Conservation (phyloP, 345 rosid genomes). For the Erodium maritimum region DNA sequence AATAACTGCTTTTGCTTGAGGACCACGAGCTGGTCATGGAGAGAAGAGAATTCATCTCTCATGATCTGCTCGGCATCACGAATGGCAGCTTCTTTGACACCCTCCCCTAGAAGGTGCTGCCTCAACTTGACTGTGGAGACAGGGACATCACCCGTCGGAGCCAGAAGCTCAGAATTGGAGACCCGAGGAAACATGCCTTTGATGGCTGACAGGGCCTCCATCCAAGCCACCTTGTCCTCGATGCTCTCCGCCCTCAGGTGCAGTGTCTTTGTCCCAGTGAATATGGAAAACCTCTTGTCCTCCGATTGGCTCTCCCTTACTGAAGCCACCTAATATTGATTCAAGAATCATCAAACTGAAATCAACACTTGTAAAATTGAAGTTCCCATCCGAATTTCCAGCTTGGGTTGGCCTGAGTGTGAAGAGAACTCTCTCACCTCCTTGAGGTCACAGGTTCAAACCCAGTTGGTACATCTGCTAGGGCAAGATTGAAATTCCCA, state of each 20-base stretch:
- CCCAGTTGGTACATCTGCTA: too few relatives aligned
- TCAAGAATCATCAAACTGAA: background rate
- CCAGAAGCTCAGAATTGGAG: slow-evolving; percentile 59
- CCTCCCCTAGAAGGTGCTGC: slow-evolving; percentile 48
- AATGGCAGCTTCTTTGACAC: slow-evolving; percentile 42
- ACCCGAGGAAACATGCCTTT: slow-evolving; percentile 74
- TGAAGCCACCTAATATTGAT: slow-evolving; percentile 35
- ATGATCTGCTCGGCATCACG: slow-evolving; percentile 64
- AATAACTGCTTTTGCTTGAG: slow-evolving; percentile 58
- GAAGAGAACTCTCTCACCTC: too few relatives aligned
- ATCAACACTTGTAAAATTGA: slow-evolving; percentile 13
- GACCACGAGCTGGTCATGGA: slow-evolving; percentile 46
- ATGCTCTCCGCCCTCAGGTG: slow-evolving; percentile 56
- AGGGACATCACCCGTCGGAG: slow-evolving; percentile 27
- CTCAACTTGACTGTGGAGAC: slow-evolving; percentile 65
- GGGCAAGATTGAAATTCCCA: too few relatives aligned
- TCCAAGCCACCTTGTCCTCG: slow-evolving; percentile 52
- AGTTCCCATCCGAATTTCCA: background rate
- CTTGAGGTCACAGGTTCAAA: too few relatives aligned
- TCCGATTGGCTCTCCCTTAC: slow-evolving; percentile 61
- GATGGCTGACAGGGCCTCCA: slow-evolving; percentile 54
- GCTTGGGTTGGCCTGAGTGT: too few relatives aligned
- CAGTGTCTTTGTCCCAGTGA: slow-evolving; percentile 63
- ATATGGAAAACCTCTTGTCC: slow-evolving; percentile 56
- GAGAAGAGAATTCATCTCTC: slow-evolving; percentile 42